phyloP scores from a whole-genome alignment of 352 stramenopile genomes.

The Phytopythium aichiense region DNA sequence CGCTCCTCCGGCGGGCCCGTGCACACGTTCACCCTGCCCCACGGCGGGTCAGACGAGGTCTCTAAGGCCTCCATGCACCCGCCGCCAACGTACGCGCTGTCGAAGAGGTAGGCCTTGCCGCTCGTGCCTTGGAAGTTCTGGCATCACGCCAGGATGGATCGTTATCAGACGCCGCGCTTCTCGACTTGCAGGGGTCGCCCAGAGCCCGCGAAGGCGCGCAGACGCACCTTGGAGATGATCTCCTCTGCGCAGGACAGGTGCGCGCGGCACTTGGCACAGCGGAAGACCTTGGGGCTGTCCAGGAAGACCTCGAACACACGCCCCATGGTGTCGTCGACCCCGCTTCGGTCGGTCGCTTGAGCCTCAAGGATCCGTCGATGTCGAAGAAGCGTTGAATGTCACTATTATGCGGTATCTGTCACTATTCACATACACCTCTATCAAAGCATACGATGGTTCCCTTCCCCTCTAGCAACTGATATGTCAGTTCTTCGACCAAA shows the following conservation, averaged over 20 bases:
- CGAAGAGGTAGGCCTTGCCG: slow-evolving; percentile 92
- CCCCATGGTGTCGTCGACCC: slow-evolving; percentile 33
- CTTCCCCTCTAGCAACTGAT: background rate
- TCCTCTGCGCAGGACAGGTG: slow-evolving; percentile 91
- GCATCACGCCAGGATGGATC: background rate
- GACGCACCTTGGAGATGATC: slow-evolving; percentile 92
- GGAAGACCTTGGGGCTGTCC: slow-evolving; percentile 88
- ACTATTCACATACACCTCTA: background rate
- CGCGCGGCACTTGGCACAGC: slow-evolving; percentile 88
- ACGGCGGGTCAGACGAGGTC: background rate
- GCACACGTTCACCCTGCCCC: slow-evolving; percentile 79
- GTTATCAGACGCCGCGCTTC: background rate
- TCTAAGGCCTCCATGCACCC: background rate
- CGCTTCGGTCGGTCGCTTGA: background rate
- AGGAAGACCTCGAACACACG: slow-evolving; percentile 90
- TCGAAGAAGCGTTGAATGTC: slow-evolving; percentile 2
- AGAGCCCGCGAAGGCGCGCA: background rate
- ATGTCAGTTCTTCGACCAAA: background rate
- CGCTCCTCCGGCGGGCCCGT: slow-evolving; percentile 87
- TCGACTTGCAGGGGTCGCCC: background rate
- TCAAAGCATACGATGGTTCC: background rate
- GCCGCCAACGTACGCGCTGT: slow-evolving; percentile 55
- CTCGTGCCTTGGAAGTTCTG: slow-evolving; percentile 78
- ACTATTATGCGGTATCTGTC: background rate
- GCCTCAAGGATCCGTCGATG: too few species aligned